phyloP scores from a whole-genome alignment of 805 yeast genomes.

The Wickerhamiella alocasiicola region DNA sequence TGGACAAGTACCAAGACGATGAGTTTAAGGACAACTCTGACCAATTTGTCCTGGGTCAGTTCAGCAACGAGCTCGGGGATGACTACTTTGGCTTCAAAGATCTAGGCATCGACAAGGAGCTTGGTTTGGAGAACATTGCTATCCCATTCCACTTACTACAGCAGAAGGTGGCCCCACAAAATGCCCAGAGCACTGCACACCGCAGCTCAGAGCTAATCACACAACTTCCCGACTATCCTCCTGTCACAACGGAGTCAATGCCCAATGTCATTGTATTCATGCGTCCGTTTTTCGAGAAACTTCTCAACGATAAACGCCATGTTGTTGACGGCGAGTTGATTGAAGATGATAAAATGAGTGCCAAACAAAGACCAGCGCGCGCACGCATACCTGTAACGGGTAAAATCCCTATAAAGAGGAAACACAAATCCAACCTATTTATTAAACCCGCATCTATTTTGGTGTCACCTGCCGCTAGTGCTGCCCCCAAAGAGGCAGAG shows the following conservation, averaged over 20 bases:
- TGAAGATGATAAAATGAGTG: conserved; percentile 79
- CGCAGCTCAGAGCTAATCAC: conserved; percentile 29
- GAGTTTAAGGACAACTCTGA: conserved; percentile 84
- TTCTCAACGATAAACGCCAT: conserved; percentile 18
- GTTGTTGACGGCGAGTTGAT: conserved; percentile 24
- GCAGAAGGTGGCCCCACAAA: conserved; percentile 23
- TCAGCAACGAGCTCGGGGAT: conserved; percentile 85
- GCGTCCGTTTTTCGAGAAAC: conserved; percentile 37
- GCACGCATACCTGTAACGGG: conserved; percentile 88
- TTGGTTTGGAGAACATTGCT: conserved; percentile 67
- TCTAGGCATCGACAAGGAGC: conserved; percentile 84
- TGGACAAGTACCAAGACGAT: conserved; percentile 40
- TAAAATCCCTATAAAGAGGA: conserved; percentile 38
- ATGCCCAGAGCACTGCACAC: conserved; percentile 1
- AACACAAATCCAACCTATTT: conserved; percentile 10
- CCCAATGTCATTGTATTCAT: conserved; percentile 45
- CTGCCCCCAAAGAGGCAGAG: not conserved
- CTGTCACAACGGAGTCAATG: conserved; percentile 41
- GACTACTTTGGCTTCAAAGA: conserved; percentile 97
- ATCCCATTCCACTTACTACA: conserved; percentile 85
- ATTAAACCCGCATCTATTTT: conserved; percentile 3
- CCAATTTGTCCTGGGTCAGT: conserved; percentile 89
- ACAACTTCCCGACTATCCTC: conserved; percentile 40
- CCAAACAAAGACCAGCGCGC: conserved; percentile 58
- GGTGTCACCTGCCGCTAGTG: not conserved